Conservation (phyloP, 208 protist species). For the Vickermania ingenoplastis region DNA sequence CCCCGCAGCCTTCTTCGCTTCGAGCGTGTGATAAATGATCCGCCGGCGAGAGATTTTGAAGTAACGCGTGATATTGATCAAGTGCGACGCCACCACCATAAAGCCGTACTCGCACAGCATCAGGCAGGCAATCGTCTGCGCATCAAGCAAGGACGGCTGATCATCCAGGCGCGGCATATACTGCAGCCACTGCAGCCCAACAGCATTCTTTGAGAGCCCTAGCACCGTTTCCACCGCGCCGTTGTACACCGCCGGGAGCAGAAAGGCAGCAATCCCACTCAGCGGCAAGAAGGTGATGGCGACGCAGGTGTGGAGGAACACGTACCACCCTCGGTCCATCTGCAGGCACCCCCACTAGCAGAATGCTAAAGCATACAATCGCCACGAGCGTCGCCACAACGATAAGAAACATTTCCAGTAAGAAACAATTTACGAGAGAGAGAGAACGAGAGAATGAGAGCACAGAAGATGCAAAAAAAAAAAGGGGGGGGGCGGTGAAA, state of each 20-base stretch:
- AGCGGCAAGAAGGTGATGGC: background rate
- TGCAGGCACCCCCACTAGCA: background rate
- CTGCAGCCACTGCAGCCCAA: conserved; percentile 6
- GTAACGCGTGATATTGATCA: conserved; percentile 42
- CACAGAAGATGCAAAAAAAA: no score
- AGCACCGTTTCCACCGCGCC: background rate
- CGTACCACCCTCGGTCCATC: background rate
- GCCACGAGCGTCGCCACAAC: background rate
- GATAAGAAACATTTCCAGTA: background rate
- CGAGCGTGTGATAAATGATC: conserved; percentile 18
- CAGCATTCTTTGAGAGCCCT: background rate
- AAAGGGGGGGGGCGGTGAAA: no score
- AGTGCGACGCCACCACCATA: conserved; percentile 24
- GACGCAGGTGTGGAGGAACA: background rate
- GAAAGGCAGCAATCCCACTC: background rate
- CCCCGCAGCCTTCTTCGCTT: conserved; percentile 2
- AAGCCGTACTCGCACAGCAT: conserved; percentile 50
- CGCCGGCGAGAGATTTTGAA: conserved; percentile 56
- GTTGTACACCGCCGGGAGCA: background rate
- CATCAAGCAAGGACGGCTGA: conserved; percentile 24
- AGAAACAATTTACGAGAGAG: background rate
- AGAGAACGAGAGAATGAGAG: background rate
- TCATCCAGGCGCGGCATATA: conserved; percentile 6
- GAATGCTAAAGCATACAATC: background rate
- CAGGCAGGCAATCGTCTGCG: conserved; percentile 41